Evolutionary conservation across 441 rosid species (phyloP).

Genomic region (Hypseocharis bilobata): DNA sequence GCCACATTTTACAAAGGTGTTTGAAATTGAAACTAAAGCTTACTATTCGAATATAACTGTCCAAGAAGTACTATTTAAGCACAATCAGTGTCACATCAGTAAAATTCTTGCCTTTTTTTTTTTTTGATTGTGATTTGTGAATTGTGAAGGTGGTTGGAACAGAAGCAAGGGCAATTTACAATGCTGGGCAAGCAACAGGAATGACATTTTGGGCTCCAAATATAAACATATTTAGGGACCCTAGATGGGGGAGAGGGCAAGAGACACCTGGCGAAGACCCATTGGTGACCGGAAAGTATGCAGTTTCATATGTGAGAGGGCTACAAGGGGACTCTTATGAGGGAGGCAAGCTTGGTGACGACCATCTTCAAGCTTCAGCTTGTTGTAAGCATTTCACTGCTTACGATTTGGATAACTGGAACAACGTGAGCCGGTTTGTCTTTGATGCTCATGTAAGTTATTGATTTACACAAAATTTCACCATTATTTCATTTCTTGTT

Average conservation of each 20-base stretch:
- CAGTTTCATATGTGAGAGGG: slow-evolving; percentile 67
- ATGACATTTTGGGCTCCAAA: slow-evolving; percentile 42
- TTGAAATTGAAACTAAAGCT: no score
- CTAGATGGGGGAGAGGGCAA: slow-evolving; percentile 15
- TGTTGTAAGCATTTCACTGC: slow-evolving; percentile 89
- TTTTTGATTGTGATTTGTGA: no score
- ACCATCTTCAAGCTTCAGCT: slow-evolving; percentile 72
- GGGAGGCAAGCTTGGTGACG: slow-evolving; percentile 45
- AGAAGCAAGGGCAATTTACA: slow-evolving; percentile 70
- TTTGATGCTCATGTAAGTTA: slow-evolving; percentile 55
- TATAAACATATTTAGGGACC: slow-evolving; percentile 15
- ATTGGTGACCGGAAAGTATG: slow-evolving; percentile 45
- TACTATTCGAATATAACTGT: no score
- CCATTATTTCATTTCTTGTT: not conserved
- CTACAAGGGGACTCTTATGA: slow-evolving; percentile 62
- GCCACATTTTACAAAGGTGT: no score
- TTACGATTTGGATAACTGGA: slow-evolving; percentile 76
- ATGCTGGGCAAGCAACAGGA: slow-evolving; percentile 35
- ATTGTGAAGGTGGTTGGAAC: slow-evolving; percentile 42
- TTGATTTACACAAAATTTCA: not conserved
- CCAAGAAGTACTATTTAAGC: no score
- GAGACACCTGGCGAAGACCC: slow-evolving; percentile 88
- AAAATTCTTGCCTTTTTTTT: no score
- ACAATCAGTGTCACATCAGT: no score
- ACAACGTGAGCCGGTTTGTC: slow-evolving; percentile 46